Evolutionary conservation across 202 grass and related monocot genomes (phyloP).

Genomic region (Panicum hallii): DNA sequence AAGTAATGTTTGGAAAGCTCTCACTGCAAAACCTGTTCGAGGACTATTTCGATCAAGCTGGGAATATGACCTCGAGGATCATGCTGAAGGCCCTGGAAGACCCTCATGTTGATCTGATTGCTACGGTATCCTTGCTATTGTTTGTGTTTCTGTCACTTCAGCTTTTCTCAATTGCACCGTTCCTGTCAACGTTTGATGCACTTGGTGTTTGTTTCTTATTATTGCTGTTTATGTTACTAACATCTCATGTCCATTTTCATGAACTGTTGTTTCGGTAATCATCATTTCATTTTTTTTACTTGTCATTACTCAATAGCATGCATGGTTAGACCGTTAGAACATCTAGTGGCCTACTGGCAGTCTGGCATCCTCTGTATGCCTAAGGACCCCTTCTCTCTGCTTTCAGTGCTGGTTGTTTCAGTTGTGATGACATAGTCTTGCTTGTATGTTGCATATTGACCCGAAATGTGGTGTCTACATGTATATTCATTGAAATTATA

Average conservation of each 20-base stretch:
- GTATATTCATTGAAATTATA: neutral
- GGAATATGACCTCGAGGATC: conserved; percentile 58
- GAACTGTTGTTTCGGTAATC: neutral
- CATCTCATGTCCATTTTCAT: neutral
- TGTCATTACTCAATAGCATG: neutral
- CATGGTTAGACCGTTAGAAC: neutral
- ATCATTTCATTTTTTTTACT: conserved; percentile 1
- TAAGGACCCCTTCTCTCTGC: neutral
- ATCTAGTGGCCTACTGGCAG: neutral
- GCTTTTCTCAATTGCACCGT: neutral
- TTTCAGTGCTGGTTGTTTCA: neutral
- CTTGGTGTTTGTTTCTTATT: neutral
- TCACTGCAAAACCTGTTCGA: conserved; percentile 68
- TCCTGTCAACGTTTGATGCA: neutral
- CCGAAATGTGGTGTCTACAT: neutral
- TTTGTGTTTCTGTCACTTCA: neutral
- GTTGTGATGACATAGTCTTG: neutral
- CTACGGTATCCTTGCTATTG: conserved; percentile 58
- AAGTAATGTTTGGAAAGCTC: conserved; percentile 89
- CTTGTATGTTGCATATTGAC: conserved; percentile 6
- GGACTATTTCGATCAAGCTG: conserved; percentile 85
- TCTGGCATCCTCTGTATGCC: neutral
- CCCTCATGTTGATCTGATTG: conserved; percentile 80
- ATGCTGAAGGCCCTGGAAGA: conserved; percentile 87
- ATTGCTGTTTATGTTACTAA: conserved; percentile 14